Evolutionary conservation across 495 filamentous ascomycete species (phyloP), one percentile per base, ranked within the genome.

Genomic region (Podospora pseudoanserina): DNA sequence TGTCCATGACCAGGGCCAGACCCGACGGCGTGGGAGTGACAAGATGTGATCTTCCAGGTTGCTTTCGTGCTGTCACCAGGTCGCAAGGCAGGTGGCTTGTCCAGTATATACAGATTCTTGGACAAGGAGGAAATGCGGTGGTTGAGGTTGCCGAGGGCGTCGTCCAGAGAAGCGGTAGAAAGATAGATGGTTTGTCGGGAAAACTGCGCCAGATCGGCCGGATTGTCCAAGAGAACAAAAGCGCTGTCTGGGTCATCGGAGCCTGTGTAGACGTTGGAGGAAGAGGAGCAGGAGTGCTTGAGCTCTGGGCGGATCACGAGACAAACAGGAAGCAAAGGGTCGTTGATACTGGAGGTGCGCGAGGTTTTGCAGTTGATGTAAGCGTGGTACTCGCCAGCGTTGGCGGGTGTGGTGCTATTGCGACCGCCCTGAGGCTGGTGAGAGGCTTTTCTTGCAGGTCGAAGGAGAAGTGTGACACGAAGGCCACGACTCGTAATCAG

Each of bases 331-430:
- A 60, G 63, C 0, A 64, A 60, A 5, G 67, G 32, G 18, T 15
- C 11, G 11, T 56, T 59, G n/a, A 53, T 20, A 3, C 15, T 19
- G 11, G 61, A 20, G 7, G 28, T 32, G 16, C 61, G 61, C 1
- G 30, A 63, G 11, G 72, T 72, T 16, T 68, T 70, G 68, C 68
- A 71, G 61, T 74, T 74, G 65, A 74, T 72, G 66, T 74, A 74
- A 3, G 72, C 70, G 30, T 71, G 68, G 11, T 72, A 32, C 32
- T 71, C 70, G 15, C 57, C 64, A 11, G 6, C 13, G 15, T 49
- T 49, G 39, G 13, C 39, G 0, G 60, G 23, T 19, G 55, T 26
- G 18, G 55, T 19, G 5, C 55, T n/a, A n/a, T 58, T 58, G 23
- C 55, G n/a, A 6, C 60, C 39, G 20, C 16, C 54, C 15, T 67